Base-by-base conservation (phyloP, 192 early-diverging fungal species). In the Coemansia sp. region DNA sequence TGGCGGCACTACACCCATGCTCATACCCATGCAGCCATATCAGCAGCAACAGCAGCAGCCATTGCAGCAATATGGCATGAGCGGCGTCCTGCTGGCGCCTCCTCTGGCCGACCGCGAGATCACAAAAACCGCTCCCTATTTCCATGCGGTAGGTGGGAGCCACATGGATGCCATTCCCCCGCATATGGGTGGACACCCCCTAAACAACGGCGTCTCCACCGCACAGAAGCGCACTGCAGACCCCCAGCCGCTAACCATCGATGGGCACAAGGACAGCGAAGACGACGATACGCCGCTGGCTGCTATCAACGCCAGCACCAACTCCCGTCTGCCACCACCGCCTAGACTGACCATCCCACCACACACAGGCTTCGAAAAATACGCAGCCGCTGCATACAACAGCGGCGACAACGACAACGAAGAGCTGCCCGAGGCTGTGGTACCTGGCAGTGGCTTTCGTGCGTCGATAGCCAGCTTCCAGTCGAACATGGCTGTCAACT, bases 391-490 rank as follows among this genome's bases (percentile, higher is more conserved):
- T 8, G 42, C 71, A 2, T 30, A 61, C 13, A 16, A 43, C 13
- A 4, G 25, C 25, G 23, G 26, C 9, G 20, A 12, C 48, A 26
- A 51, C 8, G 23, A 51, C 7, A 61, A 79, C 43, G 64, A 35
- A 6, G 60, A 65, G 16, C 71, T 79, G 10, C 68, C 71, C 28
- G 68, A 62, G 25, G 64, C 65, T 9, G 59, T 66, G 0, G 66
- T 64, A 26, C 71, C 68, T 0, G 55, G 43, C n/a, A 62, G 57
- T 33, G 71, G 43, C 3, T 67, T 67, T 1, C 77, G 77, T 34
- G 34, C 73, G 48, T 79, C 77, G 13, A 67, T 79, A 39, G 63
- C 63, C 61, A 79, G 77, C 68, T 79, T 71, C 65, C 67, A 66
- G 31, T 71, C 77, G 28, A 79, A 73, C 37, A 64, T 79, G 64